Evolutionary conservation across 2,329 filamentous ascomycete genomes (phyloP).

Genomic region (Diaporthe vaccinii): DNA sequence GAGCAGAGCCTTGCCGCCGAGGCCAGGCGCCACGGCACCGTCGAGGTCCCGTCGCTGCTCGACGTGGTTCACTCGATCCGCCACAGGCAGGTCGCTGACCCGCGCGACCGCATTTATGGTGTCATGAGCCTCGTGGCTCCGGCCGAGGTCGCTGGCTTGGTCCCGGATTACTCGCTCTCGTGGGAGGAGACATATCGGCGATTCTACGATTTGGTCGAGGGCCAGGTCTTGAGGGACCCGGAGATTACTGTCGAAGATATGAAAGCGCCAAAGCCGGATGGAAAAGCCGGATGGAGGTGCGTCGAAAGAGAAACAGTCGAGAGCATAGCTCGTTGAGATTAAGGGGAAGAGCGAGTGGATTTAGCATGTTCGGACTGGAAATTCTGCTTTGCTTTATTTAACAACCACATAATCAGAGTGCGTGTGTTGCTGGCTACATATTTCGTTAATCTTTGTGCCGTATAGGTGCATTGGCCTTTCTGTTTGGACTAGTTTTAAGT

Average conservation of each 20-base stretch:
- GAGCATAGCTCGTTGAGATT: not conserved
- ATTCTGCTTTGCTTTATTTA: not conserved
- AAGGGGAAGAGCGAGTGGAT: not conserved
- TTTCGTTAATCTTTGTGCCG: no score
- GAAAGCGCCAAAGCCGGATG: not conserved
- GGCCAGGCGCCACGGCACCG: not conserved
- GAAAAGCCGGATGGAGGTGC: no score
- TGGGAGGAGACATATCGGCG: not conserved
- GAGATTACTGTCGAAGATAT: not conserved
- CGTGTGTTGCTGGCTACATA: not conserved
- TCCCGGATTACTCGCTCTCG: slow-evolving; percentile 6
- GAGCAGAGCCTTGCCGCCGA: slow-evolving; percentile 10
- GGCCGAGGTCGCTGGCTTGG: not conserved
- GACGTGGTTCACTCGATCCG: slow-evolving; percentile 10
- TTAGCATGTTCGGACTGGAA: not conserved
- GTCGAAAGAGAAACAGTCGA: not conserved
- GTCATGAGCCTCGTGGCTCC: slow-evolving; percentile 15
- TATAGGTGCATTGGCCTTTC: not conserved
- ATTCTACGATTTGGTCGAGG: not conserved
- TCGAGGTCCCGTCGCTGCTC: slow-evolving; percentile 1
- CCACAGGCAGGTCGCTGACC: slow-evolving; percentile 12
- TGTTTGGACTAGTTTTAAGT: not conserved
- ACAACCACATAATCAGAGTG: not conserved
- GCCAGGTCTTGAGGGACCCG: not conserved
- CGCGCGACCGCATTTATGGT: slow-evolving; percentile 19